Evolutionary conservation across 345 rosid species (phyloP).

Genomic region (Arabidopsis suecica): DNA sequence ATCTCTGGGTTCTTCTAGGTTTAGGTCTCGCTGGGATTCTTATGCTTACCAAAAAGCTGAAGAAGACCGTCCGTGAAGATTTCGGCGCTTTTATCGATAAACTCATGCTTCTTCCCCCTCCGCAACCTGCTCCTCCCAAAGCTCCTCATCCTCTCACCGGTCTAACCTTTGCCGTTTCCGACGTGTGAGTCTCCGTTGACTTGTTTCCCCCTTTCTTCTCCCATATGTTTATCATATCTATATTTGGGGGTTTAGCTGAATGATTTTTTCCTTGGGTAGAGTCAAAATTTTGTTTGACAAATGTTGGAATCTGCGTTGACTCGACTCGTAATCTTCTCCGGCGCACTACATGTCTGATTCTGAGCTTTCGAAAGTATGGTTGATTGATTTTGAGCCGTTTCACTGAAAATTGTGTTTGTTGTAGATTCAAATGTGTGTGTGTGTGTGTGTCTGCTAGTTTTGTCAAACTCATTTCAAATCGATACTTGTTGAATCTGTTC

Average conservation of each 20-base stretch:
- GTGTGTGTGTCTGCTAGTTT: conserved; percentile 1
- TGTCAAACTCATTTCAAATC: neutral
- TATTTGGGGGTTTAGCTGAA: neutral
- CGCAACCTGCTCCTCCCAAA: conserved; percentile 96
- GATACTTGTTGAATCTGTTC: neutral
- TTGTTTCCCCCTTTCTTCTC: conserved; percentile 19
- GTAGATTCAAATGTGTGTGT: conserved; percentile 1
- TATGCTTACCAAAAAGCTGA: conserved; percentile 63
- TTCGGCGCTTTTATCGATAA: conserved; percentile 88
- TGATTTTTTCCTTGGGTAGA: neutral
- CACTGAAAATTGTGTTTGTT: neutral
- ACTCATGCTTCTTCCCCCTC: conserved; percentile 90
- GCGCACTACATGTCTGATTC: neutral
- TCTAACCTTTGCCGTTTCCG: conserved; percentile 86
- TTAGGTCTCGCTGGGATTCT: conserved; percentile 85
- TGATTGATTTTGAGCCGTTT: conserved; percentile 3
- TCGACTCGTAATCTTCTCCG: conserved; percentile 5
- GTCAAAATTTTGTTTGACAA: conserved; percentile 24
- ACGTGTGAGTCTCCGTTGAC: conserved; percentile 54
- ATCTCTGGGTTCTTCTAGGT: conserved; percentile 87
- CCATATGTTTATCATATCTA: neutral
- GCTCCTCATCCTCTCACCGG: conserved; percentile 96
- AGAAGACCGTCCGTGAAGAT: conserved; percentile 71
- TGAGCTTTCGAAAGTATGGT: neutral
- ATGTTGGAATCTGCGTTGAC: conserved; percentile 8